These are phyloP conservation scores for Sporothrix humicola DNA, from an alignment of 2,329 filamentous ascomycete genomes.

Conservation along the genomic window DNA sequence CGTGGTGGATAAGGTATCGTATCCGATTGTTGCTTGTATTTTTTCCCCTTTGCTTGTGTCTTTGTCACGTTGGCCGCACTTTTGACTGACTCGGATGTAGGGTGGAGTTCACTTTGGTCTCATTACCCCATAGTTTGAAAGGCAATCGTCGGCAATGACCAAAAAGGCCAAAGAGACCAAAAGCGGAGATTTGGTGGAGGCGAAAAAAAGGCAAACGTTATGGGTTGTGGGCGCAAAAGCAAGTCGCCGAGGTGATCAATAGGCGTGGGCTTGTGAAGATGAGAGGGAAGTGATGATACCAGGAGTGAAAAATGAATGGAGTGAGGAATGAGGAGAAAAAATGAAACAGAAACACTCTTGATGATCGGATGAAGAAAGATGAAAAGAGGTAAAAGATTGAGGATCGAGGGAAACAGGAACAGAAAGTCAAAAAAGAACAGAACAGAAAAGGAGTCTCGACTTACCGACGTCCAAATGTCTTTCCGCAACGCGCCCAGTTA, in stretches of 20 bases:
- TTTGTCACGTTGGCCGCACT: too few species aligned
- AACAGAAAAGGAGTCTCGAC: constrained; percentile 41
- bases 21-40: not conserved
- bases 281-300: too few species aligned
- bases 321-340: not conserved
- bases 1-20: not conserved
- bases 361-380: not conserved
- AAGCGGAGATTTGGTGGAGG: constrained; percentile 5
- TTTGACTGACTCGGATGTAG: not conserved
- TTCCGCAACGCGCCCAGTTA: constrained; percentile 64
- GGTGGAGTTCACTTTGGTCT: not conserved
- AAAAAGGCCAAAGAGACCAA: not conserved
- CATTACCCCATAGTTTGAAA: not conserved
- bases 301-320: too few species aligned
- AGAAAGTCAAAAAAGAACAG: not conserved
- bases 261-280: not conserved
- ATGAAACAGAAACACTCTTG: not conserved
- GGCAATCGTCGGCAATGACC: not conserved
- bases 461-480: constrained; percentile 67
- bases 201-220: not conserved
- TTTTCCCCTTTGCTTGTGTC: too few species aligned
- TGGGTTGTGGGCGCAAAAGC: not conserved
- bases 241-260: constrained; percentile 23
- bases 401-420: not conserved
- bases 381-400: not conserved